These are phyloP conservation scores for Colletotrichum sp. DNA, from an alignment of 2,329 filamentous ascomycete genomes.

Conservation along the genomic window DNA sequence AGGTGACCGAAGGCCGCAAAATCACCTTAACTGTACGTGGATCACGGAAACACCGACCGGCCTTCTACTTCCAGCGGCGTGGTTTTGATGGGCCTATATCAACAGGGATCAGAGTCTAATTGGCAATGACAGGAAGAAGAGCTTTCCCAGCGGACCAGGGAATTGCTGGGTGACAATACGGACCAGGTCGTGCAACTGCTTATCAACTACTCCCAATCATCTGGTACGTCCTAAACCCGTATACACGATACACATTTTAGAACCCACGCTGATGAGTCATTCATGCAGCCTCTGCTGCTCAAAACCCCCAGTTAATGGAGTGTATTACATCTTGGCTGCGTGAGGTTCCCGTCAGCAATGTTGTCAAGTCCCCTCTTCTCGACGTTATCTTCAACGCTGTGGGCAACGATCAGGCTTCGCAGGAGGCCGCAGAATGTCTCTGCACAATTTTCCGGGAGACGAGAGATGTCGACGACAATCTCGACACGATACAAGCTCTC, in stretches of 20 bases:
- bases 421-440: slow-evolving; percentile 89
- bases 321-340: slow-evolving; percentile 97
- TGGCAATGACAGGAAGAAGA: slow-evolving; percentile 86
- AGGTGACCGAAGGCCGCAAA: slow-evolving; percentile 98
- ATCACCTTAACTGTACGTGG: slow-evolving; percentile 98
- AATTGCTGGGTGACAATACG: slow-evolving; percentile 90
- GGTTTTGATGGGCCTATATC: slow-evolving; percentile 39
- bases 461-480: slow-evolving; percentile 88
- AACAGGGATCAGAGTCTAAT: slow-evolving; percentile 50
- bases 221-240: slow-evolving; percentile 62
- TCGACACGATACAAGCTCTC: slow-evolving; percentile 80
- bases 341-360: slow-evolving; percentile 83
- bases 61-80: slow-evolving; percentile 35
- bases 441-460: slow-evolving; percentile 93
- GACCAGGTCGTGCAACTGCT: slow-evolving; percentile 85
- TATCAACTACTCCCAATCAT: slow-evolving; percentile 90
- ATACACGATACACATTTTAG: background rate
- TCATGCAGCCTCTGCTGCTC: slow-evolving; percentile 70
- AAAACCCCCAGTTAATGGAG: slow-evolving; percentile 89
- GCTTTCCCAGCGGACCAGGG: slow-evolving; percentile 81
- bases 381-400: slow-evolving; percentile 81
- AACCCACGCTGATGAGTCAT: background rate
- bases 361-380: slow-evolving; percentile 86
- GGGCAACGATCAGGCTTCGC: slow-evolving; percentile 77
- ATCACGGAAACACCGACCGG: slow-evolving; percentile 58